Conservation (phyloP, 352 stramenopile species). For the Phytophthora pistaciae region DNA sequence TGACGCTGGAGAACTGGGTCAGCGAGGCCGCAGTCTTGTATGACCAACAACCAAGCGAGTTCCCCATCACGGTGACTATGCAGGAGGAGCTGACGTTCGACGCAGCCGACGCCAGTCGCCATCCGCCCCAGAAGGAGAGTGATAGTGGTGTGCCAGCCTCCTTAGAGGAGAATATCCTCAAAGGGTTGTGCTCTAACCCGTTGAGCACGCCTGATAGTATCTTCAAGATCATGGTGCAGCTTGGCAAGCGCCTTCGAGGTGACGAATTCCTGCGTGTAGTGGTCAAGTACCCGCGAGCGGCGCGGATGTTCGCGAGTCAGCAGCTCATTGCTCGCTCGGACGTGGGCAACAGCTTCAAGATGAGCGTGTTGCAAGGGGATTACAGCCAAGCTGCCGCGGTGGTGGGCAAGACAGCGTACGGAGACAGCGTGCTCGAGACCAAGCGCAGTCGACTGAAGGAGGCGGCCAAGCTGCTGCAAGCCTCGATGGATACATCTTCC, state of each 20-base stretch:
- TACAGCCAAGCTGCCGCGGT: constrained; percentile 42
- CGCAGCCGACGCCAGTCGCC: constrained; percentile 1
- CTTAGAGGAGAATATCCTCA: constrained; percentile 57
- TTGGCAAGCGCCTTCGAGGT: constrained; percentile 34
- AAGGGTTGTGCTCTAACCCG: constrained; percentile 50
- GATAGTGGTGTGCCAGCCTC: constrained; percentile 18
- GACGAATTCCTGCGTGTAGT: constrained; percentile 50
- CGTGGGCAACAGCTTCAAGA: constrained; percentile 41
- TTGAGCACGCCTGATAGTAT: constrained; percentile 59
- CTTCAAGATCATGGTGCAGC: constrained; percentile 47
- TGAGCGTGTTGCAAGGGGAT: constrained; percentile 33
- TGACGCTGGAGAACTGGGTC: constrained; percentile 63
- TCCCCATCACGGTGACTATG: constrained; percentile 45
- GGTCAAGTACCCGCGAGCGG: constrained; percentile 53
- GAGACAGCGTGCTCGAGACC: constrained; percentile 50
- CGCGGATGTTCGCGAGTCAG: constrained; percentile 52
- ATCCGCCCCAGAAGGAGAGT: neutral
- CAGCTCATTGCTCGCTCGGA: constrained; percentile 43
- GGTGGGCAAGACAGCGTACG: constrained; percentile 58
- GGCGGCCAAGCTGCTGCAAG: constrained; percentile 44
- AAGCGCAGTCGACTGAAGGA: constrained; percentile 50
- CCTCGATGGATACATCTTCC: constrained; percentile 15
- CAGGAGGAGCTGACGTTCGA: constrained; percentile 41
- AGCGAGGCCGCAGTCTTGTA: constrained; percentile 53
- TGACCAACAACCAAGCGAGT: constrained; percentile 41